phyloP scores from a whole-genome alignment of 1,284 basidiomycete genomes.

The Ustilago nuda region DNA sequence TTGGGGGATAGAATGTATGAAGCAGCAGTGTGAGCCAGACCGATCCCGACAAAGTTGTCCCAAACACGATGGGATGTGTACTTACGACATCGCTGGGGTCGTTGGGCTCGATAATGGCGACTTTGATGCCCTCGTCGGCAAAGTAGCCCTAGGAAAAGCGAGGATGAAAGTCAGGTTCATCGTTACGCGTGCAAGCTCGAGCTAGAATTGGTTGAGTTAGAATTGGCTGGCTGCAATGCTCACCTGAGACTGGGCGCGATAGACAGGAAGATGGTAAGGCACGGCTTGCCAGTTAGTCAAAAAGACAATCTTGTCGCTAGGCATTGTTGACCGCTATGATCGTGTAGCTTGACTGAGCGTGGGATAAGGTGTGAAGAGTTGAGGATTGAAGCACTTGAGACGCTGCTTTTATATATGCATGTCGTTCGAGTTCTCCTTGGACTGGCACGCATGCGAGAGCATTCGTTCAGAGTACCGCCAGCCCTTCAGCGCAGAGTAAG shows the following conservation, averaged over 20 bases:
- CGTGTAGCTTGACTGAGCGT: neutral
- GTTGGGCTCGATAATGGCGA: conserved; percentile 70
- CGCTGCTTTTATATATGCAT: neutral
- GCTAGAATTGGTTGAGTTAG: neutral
- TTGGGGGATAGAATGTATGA: neutral
- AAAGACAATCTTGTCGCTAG: conserved; percentile 59
- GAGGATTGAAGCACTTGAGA: neutral
- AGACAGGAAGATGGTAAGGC: conserved; percentile 70
- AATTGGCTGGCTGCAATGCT: neutral
- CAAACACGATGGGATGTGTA: neutral
- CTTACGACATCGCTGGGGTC: conserved; percentile 61
- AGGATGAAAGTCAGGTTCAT: conserved; percentile 2
- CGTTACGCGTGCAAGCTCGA: conserved; percentile 22
- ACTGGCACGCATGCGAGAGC: neutral
- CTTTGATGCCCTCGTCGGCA: conserved; percentile 69
- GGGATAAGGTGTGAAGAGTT: neutral
- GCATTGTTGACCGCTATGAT: conserved; percentile 27
- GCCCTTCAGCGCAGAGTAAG: no score
- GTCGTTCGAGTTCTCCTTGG: neutral
- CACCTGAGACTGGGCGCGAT: conserved; percentile 69
- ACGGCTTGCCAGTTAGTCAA: conserved; percentile 67
- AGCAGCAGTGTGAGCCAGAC: neutral
- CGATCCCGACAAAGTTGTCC: no score
- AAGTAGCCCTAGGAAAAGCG: conserved; percentile 46
- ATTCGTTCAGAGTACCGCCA: neutral